A percentile compares a stretch with the other conserved stretches of the same genome.
Evolutionary conservation across 2,329 filamentous ascomycete genomes (phyloP).

Genomic region (Ceratocystis diversiconidia): DNA sequence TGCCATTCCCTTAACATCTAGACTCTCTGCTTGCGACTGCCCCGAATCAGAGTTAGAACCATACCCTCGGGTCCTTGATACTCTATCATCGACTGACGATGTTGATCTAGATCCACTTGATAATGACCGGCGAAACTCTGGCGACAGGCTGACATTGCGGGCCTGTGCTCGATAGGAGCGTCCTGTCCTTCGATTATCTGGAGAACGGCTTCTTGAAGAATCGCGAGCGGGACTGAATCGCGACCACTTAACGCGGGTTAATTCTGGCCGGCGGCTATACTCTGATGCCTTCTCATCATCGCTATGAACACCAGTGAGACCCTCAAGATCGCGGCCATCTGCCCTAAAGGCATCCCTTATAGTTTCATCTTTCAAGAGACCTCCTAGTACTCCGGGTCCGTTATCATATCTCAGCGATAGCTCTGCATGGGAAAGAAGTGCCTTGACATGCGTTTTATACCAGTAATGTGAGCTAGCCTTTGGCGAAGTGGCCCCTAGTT

Average conservation of each 20-base stretch:
- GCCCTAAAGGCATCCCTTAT: not conserved
- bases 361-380: not conserved
- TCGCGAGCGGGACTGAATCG: too few species aligned
- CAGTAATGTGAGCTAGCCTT: slow-evolving; percentile 6
- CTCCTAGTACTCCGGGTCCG: not conserved
- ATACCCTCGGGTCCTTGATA: too few species aligned
- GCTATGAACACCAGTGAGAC: not conserved
- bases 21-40: not conserved
- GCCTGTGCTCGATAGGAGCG: too few species aligned
- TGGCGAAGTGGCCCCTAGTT: not conserved
- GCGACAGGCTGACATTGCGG: too few species aligned
- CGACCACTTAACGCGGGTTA: too few species aligned
- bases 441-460: slow-evolving; percentile 8
- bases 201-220: too few species aligned
- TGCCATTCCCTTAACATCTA: too few species aligned
- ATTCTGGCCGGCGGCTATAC: not conserved
- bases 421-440: slow-evolving; percentile 1
- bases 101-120: too few species aligned
- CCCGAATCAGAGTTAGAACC: too few species aligned
- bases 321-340: not conserved
- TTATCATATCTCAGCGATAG: not conserved
- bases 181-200: too few species aligned
- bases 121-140: too few species aligned
- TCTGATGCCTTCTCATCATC: not conserved
- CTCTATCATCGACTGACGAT: too few species aligned